Percentiles rank a stretch among this genome's conserved stretches.
Evolutionary conservation across 75 land plant species (phyloP).

Genomic region (Pseudotsuga menziesii): DNA sequence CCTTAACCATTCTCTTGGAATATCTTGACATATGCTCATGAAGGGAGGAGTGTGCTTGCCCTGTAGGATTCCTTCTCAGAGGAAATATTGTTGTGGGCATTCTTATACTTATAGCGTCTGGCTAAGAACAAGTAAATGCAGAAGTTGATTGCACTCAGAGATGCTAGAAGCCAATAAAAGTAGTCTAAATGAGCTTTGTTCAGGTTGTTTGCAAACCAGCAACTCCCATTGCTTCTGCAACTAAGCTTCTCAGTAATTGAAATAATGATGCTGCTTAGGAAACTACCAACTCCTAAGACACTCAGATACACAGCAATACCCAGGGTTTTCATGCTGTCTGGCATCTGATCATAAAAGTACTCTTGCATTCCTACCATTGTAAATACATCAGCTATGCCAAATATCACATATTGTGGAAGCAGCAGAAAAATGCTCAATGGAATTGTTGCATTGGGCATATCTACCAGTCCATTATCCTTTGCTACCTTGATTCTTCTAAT

Average conservation of each 20-base stretch:
- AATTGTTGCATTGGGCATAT: conserved; percentile 10
- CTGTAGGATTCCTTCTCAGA: neutral
- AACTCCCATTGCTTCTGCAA: conserved; percentile 10
- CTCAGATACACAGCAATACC: conserved; percentile 76
- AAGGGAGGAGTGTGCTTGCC: too few species aligned
- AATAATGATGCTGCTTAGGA: conserved; percentile 60
- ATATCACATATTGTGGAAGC: conserved; percentile 78
- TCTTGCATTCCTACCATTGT: conserved; percentile 90
- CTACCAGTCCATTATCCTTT: conserved; percentile 9
- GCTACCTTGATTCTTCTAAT: conserved; percentile 34
- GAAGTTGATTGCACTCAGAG: conserved; percentile 26
- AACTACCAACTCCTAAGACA: conserved; percentile 81
- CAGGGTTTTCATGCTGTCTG: conserved; percentile 69
- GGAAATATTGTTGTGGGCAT: neutral
- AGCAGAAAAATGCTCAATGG: conserved; percentile 74
- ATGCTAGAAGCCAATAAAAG: conserved; percentile 47
- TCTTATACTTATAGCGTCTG: neutral
- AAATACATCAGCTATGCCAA: conserved; percentile 90
- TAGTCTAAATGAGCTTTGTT: conserved; percentile 42
- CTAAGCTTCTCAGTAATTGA: conserved; percentile 38
- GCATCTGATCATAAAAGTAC: conserved; percentile 84
- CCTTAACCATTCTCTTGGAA: too few species aligned
- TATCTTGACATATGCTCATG: too few species aligned
- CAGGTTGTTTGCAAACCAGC: conserved; percentile 72
- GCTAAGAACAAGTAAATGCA: conserved; percentile 22